Evolutionary conservation across 495 filamentous ascomycete species (phyloP).

Genomic region (Neurospora sp.): DNA sequence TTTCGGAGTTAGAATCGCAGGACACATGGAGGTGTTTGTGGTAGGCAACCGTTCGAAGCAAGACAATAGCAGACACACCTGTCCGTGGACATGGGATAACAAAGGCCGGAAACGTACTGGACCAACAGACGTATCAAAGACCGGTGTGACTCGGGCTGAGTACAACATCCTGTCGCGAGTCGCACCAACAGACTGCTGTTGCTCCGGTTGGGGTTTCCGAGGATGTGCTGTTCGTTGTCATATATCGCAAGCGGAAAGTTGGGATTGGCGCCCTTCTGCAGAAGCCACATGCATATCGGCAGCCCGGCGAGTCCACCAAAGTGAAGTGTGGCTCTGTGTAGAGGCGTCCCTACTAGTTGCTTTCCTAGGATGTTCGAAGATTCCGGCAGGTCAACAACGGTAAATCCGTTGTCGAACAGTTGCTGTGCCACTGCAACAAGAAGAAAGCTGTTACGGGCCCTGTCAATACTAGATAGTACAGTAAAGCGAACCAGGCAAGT

Average conservation of each 20-base stretch:
- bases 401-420: neutral
- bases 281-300: neutral
- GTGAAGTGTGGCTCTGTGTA: rapidly evolving
- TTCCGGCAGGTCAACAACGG: neutral
- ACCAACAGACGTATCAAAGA: neutral
- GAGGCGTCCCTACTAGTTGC: neutral
- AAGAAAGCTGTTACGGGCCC: neutral
- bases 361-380: no score
- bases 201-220: rapidly evolving
- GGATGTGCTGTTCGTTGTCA: neutral
- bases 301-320: rapidly evolving
- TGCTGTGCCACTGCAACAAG: neutral
- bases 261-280: neutral
- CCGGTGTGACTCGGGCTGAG: neutral
- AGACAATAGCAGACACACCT: neutral
- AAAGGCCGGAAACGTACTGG: neutral
- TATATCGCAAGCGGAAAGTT: neutral
- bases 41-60: neutral
- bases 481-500: no score
- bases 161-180: neutral
- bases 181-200: neutral
- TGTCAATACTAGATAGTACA: no score
- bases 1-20: rapidly evolving
- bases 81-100: neutral
- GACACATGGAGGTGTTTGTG: neutral